phyloP scores from a whole-genome alignment of 257 asterid genomes.

The Nicotiana undulata region DNA sequence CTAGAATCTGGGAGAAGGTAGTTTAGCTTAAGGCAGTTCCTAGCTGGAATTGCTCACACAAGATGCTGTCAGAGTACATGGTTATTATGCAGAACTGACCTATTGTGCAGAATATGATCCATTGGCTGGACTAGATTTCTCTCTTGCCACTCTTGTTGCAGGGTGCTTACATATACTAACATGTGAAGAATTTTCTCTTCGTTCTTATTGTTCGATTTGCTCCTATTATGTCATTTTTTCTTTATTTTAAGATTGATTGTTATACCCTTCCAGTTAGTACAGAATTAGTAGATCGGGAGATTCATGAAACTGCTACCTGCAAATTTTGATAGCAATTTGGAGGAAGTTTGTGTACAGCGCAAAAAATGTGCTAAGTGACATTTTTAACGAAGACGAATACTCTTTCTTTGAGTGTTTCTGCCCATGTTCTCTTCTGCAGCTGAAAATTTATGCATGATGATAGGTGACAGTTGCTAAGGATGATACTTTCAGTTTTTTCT shows the following conservation, averaged over 20 bases:
- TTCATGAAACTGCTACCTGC: background rate
- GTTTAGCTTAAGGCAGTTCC: background rate
- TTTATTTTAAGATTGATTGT: no score
- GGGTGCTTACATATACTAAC: background rate
- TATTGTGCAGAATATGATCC: background rate
- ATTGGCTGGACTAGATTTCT: background rate
- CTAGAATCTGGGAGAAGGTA: slow-evolving; percentile 49
- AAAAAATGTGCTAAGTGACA: background rate
- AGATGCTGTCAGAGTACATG: background rate
- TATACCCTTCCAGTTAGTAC: background rate
- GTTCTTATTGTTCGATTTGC: background rate
- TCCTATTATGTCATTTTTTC: background rate
- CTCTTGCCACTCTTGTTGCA: background rate
- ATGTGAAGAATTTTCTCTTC: background rate
- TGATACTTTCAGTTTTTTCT: background rate
- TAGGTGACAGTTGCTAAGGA: background rate
- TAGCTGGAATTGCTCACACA: background rate
- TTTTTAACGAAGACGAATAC: background rate
- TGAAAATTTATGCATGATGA: background rate
- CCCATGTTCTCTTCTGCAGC: background rate
- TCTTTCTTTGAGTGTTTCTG: background rate
- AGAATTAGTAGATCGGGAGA: background rate
- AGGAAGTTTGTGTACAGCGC: background rate
- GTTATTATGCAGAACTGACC: background rate
- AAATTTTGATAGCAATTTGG: background rate